These are phyloP conservation scores for Nannochloris sp. DNA, from an alignment of 139 green algal species.

Conservation along the genomic window DNA sequence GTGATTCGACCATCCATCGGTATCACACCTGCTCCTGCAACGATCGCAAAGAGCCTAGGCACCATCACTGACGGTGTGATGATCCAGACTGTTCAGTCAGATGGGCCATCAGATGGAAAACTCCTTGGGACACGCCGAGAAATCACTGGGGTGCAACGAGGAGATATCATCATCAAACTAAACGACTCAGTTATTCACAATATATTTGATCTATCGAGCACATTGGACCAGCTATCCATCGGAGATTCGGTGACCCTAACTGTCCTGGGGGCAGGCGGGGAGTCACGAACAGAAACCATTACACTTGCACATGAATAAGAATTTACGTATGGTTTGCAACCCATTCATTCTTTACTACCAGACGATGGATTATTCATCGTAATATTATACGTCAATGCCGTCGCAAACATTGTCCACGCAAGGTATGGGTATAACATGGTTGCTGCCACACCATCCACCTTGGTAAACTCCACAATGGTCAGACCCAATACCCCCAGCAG, in stretches of 20 bases:
- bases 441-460: constrained; percentile 10
- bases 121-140: constrained; percentile 49
- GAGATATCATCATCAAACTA: constrained; percentile 48
- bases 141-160: constrained; percentile 50
- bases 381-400: constrained; percentile 26
- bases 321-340: background rate
- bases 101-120: constrained; percentile 48
- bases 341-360: background rate
- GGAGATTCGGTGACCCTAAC: constrained; percentile 15
- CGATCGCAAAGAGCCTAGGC: constrained; percentile 46
- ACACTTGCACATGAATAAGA: background rate
- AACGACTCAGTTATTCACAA: constrained; percentile 12
- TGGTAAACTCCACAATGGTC: constrained; percentile 38
- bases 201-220: constrained; percentile 16
- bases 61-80: constrained; percentile 34
- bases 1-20: background rate
- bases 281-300: background rate
- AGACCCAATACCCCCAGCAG: constrained; percentile 37
- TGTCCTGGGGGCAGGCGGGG: background rate
- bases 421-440: constrained; percentile 39
- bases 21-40: constrained; percentile 26
- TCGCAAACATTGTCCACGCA: constrained; percentile 33
- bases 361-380: constrained; percentile 9
- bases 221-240: constrained; percentile 13
- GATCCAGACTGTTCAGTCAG: constrained; percentile 41